Evolutionary conservation across 805 yeast species (phyloP).

Genomic region (Jamesozyma piceae): DNA sequence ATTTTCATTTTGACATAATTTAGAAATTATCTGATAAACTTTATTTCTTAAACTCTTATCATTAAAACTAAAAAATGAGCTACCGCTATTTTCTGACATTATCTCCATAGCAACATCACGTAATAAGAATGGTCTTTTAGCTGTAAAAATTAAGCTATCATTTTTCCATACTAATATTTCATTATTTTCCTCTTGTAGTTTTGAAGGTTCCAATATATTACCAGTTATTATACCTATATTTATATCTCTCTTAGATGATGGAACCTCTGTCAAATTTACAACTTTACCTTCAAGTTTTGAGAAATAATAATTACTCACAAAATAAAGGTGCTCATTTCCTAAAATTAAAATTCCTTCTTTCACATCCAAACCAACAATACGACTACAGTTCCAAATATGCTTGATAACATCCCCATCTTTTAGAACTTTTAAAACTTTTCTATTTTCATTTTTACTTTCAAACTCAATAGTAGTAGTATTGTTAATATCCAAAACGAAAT

Average conservation of each 20-base stretch:
- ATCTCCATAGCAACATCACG: constrained; percentile 77
- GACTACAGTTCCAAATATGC: constrained; percentile 67
- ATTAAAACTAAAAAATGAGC: constrained; percentile 58
- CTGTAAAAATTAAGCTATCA: constrained; percentile 48
- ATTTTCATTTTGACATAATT: constrained; percentile 40
- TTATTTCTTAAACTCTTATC: constrained; percentile 45
- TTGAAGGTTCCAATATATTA: constrained; percentile 14
- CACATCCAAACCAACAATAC: constrained; percentile 67
- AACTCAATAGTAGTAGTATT: constrained; percentile 24
- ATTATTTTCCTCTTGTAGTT: background rate
- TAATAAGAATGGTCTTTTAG: constrained; percentile 65
- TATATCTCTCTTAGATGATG: constrained; percentile 53
- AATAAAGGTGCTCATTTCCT: constrained; percentile 55
- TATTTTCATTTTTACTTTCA: constrained; percentile 53
- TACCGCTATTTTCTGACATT: constrained; percentile 64
- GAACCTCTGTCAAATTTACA: constrained; percentile 58
- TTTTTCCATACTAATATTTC: constrained; percentile 52
- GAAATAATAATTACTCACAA: constrained; percentile 59
- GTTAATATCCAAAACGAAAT: constrained; percentile 36
- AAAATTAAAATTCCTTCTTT: constrained; percentile 65
- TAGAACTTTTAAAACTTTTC: constrained; percentile 63
- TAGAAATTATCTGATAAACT: constrained; percentile 41
- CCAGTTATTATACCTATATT: constrained; percentile 57
- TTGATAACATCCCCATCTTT: constrained; percentile 61
- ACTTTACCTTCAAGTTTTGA: constrained; percentile 41